Conservation (phyloP, 805 yeast genomes). For the Wickerhamomyces bovis region DNA sequence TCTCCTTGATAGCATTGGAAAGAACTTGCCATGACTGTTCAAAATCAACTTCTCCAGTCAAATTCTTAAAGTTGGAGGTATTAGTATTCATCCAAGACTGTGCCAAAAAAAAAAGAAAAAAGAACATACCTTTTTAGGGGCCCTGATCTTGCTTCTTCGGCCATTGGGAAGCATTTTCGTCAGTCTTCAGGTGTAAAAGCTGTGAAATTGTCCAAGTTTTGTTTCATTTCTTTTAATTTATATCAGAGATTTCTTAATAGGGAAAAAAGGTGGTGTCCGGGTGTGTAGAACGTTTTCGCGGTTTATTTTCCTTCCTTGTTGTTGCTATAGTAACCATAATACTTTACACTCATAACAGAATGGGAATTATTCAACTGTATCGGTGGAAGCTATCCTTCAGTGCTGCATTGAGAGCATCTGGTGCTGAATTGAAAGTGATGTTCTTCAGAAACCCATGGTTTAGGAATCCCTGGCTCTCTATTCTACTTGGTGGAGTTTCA, state of each 20-base stretch:
- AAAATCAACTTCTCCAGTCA: conserved; percentile 42
- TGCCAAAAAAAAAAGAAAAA: background rate
- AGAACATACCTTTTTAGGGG: conserved; percentile 45
- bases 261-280: background rate
- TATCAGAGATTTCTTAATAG: too few species aligned
- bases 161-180: conserved; percentile 23
- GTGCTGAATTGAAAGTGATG: background rate
- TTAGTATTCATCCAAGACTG: background rate
- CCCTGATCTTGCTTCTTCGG: conserved; percentile 51
- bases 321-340: background rate
- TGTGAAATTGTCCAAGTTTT: too few species aligned
- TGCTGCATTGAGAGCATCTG: background rate
- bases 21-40: conserved; percentile 63
- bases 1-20: conserved; percentile 62
- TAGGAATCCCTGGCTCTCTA: background rate
- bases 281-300: background rate
- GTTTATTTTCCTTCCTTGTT: too few species aligned
- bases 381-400: background rate
- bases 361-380: background rate
- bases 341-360: too few species aligned
- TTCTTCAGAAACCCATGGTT: background rate
- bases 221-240: too few species aligned
- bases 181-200: too few species aligned
- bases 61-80: conserved; percentile 15
- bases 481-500: background rate